Evolutionary conservation across 2,329 filamentous ascomycete genomes (phyloP).

Genomic region (Uncinocarpus reesii): DNA sequence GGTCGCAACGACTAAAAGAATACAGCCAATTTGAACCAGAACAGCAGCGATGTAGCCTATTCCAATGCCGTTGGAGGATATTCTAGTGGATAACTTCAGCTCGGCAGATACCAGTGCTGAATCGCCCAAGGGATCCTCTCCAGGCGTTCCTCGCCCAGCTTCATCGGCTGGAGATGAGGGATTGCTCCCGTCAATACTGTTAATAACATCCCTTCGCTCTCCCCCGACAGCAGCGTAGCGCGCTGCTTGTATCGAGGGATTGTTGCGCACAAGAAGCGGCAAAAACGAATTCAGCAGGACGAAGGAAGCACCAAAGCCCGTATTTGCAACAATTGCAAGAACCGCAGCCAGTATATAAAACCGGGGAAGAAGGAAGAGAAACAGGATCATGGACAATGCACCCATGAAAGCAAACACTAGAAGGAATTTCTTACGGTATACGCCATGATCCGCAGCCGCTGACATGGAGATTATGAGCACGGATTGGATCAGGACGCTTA

Average conservation of each 20-base stretch:
- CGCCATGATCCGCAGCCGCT: conserved; percentile 87
- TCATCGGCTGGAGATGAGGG: not conserved
- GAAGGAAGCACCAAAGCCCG: conserved; percentile 87
- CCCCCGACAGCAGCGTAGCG: conserved; percentile 11
- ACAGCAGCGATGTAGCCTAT: conserved; percentile 86
- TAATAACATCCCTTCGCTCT: not conserved
- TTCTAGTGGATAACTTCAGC: conserved; percentile 73
- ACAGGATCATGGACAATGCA: conserved; percentile 74
- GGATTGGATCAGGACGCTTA: conserved; percentile 81
- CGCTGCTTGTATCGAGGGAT: conserved; percentile 47
- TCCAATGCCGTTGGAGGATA: conserved; percentile 85
- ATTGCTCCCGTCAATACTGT: not conserved
- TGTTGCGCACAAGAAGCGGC: conserved; percentile 78
- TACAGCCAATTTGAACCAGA: conserved; percentile 70
- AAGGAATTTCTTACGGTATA: conserved; percentile 78
- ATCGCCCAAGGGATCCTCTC: not conserved
- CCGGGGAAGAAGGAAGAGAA: conserved; percentile 64
- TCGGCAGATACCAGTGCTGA: conserved; percentile 44
- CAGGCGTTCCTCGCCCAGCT: conserved; percentile 25
- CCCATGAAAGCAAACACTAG: conserved; percentile 76
- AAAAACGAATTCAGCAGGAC: conserved; percentile 93
- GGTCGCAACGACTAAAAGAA: conserved; percentile 62
- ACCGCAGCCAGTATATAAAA: conserved; percentile 73
- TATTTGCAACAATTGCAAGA: conserved; percentile 82
- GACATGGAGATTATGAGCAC: conserved; percentile 92